These are phyloP conservation scores for Lodderomyces metapsilosis DNA, from an alignment of 1,139 yeast genomes.

Conservation along the genomic window DNA sequence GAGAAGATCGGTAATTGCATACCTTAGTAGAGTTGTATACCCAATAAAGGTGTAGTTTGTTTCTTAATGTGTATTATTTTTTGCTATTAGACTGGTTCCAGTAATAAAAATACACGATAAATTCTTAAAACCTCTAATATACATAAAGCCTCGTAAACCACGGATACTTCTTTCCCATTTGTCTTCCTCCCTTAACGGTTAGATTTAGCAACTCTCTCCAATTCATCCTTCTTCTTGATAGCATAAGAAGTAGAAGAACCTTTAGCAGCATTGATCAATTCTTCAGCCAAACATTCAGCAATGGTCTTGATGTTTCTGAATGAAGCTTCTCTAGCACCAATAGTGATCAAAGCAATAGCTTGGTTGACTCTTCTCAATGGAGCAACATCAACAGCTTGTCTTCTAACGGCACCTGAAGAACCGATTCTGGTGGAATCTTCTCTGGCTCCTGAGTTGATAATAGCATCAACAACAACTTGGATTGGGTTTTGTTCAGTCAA, in stretches of 20 bases:
- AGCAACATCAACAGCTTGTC: conserved; percentile 99
- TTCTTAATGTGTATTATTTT: conserved; percentile 7
- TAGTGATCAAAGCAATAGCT: conserved; percentile 96
- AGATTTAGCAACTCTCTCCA: conserved; percentile 99
- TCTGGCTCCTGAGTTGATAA: conserved; percentile 99
- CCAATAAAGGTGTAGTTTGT: conserved; percentile 27
- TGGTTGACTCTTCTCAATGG: conserved; percentile 99
- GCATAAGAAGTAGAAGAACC: conserved; percentile 99
- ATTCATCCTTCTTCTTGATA: conserved; percentile 99
- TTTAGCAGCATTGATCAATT: conserved; percentile 99
- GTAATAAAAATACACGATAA: conserved; percentile 9
- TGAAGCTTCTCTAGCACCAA: conserved; percentile 99
- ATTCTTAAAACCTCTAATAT: conserved; percentile 2
- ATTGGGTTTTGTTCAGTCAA: conserved; percentile 99
- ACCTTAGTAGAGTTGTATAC: conserved; percentile 21
- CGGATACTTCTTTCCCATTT: background rate
- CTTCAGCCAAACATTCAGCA: conserved; percentile 99
- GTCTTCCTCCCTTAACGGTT: conserved; percentile 74
- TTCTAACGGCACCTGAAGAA: conserved; percentile 99
- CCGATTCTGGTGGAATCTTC: conserved; percentile 99
- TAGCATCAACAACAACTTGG: conserved; percentile 98
- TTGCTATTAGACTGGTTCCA: conserved; percentile 9
- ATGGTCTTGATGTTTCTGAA: conserved; percentile 99
- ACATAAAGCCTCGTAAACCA: background rate
- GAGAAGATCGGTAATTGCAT: conserved; percentile 10